Evolutionary conservation across 495 filamentous ascomycete genomes (phyloP).

Genomic region (Hypoxylon lienhwacheense): DNA sequence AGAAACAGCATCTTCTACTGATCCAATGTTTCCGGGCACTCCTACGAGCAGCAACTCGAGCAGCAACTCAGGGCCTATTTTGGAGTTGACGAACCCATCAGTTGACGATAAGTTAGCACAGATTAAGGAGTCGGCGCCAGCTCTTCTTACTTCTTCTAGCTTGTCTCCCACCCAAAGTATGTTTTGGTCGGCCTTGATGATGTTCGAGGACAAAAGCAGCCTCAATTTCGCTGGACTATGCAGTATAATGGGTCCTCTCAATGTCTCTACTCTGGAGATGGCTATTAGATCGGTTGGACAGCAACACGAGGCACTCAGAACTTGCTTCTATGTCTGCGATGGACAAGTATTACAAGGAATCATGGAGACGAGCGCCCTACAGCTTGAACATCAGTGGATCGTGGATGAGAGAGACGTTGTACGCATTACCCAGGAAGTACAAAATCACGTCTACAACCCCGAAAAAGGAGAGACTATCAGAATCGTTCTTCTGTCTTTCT

Average conservation of each 20-base stretch:
- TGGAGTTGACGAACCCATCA: not conserved
- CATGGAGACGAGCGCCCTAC: not conserved
- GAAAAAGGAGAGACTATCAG: too few species aligned
- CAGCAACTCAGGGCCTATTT: too few species aligned
- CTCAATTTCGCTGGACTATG: slow-evolving; percentile 41
- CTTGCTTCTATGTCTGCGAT: slow-evolving; percentile 41
- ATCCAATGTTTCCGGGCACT: too few species aligned
- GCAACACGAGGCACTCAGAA: slow-evolving; percentile 48
- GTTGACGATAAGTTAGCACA: not conserved
- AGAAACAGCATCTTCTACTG: too few species aligned
- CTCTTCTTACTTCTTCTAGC: not conserved
- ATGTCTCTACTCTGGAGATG: slow-evolving; percentile 20
- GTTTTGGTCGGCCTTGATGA: slow-evolving; percentile 34
- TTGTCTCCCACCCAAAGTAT: slow-evolving; percentile 28
- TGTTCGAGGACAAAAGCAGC: slow-evolving; percentile 41
- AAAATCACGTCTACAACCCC: too few species aligned
- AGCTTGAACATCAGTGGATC: not conserved
- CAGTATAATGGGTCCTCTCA: slow-evolving; percentile 34
- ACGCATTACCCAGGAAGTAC: too few species aligned
- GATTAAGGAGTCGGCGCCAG: not conserved
- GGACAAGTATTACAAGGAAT: slow-evolving; percentile 6
- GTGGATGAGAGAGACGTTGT: not conserved
- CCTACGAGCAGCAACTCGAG: too few species aligned
- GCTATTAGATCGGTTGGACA: slow-evolving; percentile 36
- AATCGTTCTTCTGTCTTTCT: too few species aligned